These are phyloP conservation scores for Croton setiger DNA, from an alignment of 441 rosid genomes.

Conservation along the genomic window DNA sequence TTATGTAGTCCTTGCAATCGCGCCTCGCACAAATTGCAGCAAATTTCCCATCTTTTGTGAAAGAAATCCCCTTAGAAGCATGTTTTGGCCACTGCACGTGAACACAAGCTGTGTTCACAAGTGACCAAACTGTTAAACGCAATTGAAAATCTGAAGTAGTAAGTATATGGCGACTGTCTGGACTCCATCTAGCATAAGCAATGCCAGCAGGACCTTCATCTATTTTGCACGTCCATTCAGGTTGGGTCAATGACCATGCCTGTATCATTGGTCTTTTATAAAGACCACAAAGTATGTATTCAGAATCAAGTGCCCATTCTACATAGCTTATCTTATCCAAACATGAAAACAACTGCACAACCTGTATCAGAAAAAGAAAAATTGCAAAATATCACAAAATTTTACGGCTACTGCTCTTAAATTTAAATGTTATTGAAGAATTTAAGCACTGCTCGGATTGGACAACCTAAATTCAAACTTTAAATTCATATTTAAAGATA, in stretches of 20 bases:
- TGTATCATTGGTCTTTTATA: slow-evolving; percentile 88
- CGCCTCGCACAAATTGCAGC: slow-evolving; percentile 88
- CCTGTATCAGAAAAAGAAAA: slow-evolving; percentile 51
- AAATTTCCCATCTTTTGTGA: slow-evolving; percentile 85
- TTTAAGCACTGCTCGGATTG: too few species aligned
- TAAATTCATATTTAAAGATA: not conserved
- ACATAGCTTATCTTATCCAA: slow-evolving; percentile 95
- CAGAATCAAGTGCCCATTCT: slow-evolving; percentile 97
- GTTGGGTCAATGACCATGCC: slow-evolving; percentile 90
- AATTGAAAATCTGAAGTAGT: slow-evolving; percentile 91
- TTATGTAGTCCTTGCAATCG: slow-evolving; percentile 89
- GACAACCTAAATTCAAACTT: not conserved
- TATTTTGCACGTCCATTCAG: slow-evolving; percentile 98
- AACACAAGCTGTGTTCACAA: slow-evolving; percentile 91
- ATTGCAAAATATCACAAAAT: not conserved
- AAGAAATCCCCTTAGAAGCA: slow-evolving; percentile 79
- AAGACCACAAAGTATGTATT: slow-evolving; percentile 91
- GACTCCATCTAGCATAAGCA: slow-evolving; percentile 98
- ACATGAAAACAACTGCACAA: slow-evolving; percentile 93
- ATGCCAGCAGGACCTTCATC: slow-evolving; percentile 98
- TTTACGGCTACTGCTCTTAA: not conserved
- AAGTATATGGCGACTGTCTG: slow-evolving; percentile 94
- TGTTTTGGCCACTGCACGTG: slow-evolving; percentile 98
- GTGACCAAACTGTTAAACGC: slow-evolving; percentile 90
- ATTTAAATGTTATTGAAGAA: too few species aligned